Percentiles rank a stretch among this genome's conserved stretches.
Conservation (phyloP, 306 rosid genomes). For the Prunus salicina region DNA sequence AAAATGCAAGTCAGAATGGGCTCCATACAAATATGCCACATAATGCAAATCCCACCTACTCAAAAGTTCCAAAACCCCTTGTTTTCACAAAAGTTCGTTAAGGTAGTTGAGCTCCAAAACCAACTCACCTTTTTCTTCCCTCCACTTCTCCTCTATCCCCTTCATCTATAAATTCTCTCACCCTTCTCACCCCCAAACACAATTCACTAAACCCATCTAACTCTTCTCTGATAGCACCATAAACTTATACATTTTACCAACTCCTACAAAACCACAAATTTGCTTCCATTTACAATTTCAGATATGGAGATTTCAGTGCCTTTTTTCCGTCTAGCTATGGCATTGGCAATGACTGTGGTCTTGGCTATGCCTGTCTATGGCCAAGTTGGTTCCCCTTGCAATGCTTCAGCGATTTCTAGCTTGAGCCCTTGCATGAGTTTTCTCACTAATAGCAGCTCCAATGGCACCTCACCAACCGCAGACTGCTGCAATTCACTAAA, state of each 20-base stretch:
- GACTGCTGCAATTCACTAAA: constrained; percentile 61
- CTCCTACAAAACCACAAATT: not conserved
- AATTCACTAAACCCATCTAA: constrained; percentile 7
- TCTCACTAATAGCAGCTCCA: constrained; percentile 53
- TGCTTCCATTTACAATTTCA: not conserved
- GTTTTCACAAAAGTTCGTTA: constrained; percentile 35
- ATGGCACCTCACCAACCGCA: constrained; percentile 55
- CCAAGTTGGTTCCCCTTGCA: constrained; percentile 65
- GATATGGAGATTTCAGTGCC: constrained; percentile 30
- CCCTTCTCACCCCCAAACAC: constrained; percentile 23
- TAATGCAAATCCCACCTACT: constrained; percentile 32
- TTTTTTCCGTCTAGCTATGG: constrained; percentile 14
- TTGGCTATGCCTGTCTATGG: constrained; percentile 35
- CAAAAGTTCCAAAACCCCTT: constrained; percentile 3
- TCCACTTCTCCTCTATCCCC: constrained; percentile 9
- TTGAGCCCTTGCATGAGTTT: constrained; percentile 62
- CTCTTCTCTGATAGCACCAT: not conserved
- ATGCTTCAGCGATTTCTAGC: constrained; percentile 34
- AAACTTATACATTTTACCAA: not conserved
- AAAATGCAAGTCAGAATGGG: constrained; percentile 19
- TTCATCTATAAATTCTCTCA: constrained; percentile 47
- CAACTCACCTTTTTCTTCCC: constrained; percentile 37
- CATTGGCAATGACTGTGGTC: constrained; percentile 28
- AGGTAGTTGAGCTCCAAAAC: constrained; percentile 78
- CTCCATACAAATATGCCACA: constrained; percentile 7